phyloP scores from a whole-genome alignment of 768 basidiomycete species.

The Serpula lacrymans region DNA sequence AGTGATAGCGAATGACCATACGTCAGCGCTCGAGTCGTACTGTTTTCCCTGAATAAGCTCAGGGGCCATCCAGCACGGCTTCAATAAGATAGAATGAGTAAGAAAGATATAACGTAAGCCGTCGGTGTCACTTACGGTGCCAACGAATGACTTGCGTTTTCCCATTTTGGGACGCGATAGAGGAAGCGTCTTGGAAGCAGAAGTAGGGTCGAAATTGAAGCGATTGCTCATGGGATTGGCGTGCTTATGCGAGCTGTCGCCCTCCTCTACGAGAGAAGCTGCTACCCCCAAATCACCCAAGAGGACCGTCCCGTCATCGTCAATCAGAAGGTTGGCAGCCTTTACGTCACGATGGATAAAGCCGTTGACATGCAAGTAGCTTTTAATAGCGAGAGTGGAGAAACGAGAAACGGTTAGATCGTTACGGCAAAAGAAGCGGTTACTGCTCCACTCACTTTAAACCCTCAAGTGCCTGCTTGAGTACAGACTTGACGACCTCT shows the following conservation, averaged over 20 bases:
- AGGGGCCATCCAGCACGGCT: conserved; percentile 98
- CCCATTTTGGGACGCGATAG: conserved; percentile 46
- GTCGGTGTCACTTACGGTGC: conserved; percentile 56
- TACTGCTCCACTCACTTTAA: conserved; percentile 61
- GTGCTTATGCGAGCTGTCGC: conserved; percentile 33
- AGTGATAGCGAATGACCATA: conserved; percentile 98
- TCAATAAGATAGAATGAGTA: not conserved
- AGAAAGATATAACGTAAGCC: not conserved
- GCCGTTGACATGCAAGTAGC: conserved; percentile 85
- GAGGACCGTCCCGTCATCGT: conserved; percentile 86
- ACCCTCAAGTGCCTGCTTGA: conserved; percentile 86
- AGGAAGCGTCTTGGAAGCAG: conserved; percentile 5
- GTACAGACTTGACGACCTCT: conserved; percentile 79
- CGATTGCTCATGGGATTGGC: conserved; percentile 19
- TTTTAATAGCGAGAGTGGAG: conserved; percentile 22
- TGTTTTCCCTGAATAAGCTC: conserved; percentile 83
- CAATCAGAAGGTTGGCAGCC: conserved; percentile 89
- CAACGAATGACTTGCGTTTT: conserved; percentile 91
- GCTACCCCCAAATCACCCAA: conserved; percentile 93
- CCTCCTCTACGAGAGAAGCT: conserved; percentile 73
- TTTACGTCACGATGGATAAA: conserved; percentile 95
- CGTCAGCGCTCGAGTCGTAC: conserved; percentile 87
- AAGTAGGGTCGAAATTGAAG: conserved; percentile 33
- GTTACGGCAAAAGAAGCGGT: conserved; percentile 15
- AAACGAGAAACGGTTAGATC: conserved; percentile 5